These are phyloP conservation scores for Lactarius psammicola DNA, from an alignment of 768 basidiomycete species.

Conservation along the genomic window DNA sequence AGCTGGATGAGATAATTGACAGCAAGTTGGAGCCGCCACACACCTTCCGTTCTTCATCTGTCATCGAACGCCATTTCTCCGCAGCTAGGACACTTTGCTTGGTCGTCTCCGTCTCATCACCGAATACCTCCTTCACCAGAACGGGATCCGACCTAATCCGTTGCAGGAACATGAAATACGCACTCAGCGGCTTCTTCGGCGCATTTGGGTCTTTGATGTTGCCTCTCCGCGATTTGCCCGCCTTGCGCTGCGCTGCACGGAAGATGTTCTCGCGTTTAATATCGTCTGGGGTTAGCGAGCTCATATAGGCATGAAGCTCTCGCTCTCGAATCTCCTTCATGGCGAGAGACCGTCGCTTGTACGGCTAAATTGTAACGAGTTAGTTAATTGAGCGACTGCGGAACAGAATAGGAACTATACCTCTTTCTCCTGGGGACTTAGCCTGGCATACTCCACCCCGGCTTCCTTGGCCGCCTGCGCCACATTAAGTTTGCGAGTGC, in stretches of 20 bases:
- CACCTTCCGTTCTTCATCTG: conserved; percentile 91
- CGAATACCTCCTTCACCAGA: conserved; percentile 79
- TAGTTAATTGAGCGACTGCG: conserved; percentile 28
- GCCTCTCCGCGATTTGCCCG: conserved; percentile 87
- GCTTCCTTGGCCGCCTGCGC: conserved; percentile 95
- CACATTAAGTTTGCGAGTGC: conserved; percentile 85
- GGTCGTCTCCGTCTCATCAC: conserved; percentile 88
- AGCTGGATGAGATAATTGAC: conserved; percentile 23
- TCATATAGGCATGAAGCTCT: conserved; percentile 82
- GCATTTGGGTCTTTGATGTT: conserved; percentile 98
- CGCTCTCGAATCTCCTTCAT: conserved; percentile 84
- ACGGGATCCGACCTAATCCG: conserved; percentile 77
- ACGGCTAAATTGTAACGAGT: conserved; percentile 53
- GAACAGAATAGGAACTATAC: conserved; percentile 42
- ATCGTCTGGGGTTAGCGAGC: conserved; percentile 86
- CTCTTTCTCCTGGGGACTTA: conserved; percentile 81
- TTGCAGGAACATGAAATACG: conserved; percentile 94
- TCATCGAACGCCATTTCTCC: conserved; percentile 90
- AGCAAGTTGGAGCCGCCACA: conserved; percentile 32
- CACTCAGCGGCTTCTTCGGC: conserved; percentile 91
- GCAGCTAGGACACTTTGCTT: conserved; percentile 94
- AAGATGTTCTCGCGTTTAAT: conserved; percentile 92
- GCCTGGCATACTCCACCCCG: conserved; percentile 80
- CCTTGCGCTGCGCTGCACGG: conserved; percentile 88
- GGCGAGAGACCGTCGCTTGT: conserved; percentile 77